Base-by-base conservation (phyloP, 192 early-diverging fungal species). In the Chytriomyces confervae region DNA sequence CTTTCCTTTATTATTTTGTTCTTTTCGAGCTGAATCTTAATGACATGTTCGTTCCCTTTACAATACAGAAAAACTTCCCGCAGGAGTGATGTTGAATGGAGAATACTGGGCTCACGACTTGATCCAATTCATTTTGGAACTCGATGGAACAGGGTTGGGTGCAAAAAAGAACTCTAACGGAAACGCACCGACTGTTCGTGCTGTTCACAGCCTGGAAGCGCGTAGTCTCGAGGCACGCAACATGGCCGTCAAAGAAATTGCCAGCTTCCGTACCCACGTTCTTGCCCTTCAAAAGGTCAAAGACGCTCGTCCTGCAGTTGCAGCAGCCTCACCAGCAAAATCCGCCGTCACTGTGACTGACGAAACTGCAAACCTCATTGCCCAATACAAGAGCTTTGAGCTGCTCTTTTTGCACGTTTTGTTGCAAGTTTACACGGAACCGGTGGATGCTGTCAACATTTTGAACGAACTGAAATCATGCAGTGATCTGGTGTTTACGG, bases 391-490 rank as follows among this genome's bases (percentile, higher is more conserved):
- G 73, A 89, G 90, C 8, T 92, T 95, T 77, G 91, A 93, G 85
- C 76, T 90, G n/a, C 77, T 95, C 66, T 92, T 94, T 67, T 78
- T 89, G 20, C 89, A 93, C 77, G 81, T 93, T 66, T 74, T 90
- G 18, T 79, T 93, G 16, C 89, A 91, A 51, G 82, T 91, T 9
- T 87, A 92, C 62, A 81, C 83, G 9, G 91, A 94, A 63, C 83
- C 92, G 24, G 83, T 85, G 65, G 90, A 92, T 66, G 87, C 90
- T 24, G 86, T 87, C 60, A 88, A 84, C 66, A 81, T 93, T 23
- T 79, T 92, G 13, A 79, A 84, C 61, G 95, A 97, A 80, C 79
- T 96, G 69, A 82, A 88, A 46, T 88, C 91, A 64, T 95, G 94
- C 79, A 94, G 88, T 69, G 83, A 89, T 74, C 88, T 90, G 77